A percentile compares a stretch with the other conserved stretches of the same genome.
Evolutionary conservation across 2,329 filamentous ascomycete genomes (phyloP).

Genomic region (Pyrenophora teres): DNA sequence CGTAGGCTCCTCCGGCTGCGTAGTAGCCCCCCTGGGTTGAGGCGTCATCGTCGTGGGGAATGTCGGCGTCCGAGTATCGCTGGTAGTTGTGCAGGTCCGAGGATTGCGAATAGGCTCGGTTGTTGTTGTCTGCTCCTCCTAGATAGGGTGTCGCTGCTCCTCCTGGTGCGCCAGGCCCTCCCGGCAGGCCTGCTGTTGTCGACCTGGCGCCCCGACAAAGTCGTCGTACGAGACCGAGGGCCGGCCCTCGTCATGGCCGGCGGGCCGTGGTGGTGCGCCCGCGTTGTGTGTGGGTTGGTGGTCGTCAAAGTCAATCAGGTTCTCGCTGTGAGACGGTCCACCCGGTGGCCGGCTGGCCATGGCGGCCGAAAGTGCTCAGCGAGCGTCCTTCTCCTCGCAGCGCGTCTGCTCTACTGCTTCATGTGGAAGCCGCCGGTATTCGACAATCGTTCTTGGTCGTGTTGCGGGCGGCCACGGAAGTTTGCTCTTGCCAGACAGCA

Average conservation of each 20-base stretch:
- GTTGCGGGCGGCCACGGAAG: constrained; percentile 18
- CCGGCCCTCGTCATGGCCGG: constrained; percentile 77
- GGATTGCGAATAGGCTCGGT: constrained; percentile 68
- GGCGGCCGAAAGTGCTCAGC: constrained; percentile 33
- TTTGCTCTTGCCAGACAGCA: constrained; percentile 6
- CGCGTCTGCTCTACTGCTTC: constrained; percentile 26
- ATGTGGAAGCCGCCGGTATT: constrained; percentile 23
- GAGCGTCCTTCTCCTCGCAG: constrained; percentile 28
- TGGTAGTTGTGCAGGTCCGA: constrained; percentile 87
- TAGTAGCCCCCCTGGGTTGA: constrained; percentile 76
- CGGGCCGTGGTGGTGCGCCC: constrained; percentile 76
- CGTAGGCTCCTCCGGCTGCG: constrained; percentile 65
- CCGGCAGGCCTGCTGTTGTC: constrained; percentile 47
- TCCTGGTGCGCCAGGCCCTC: constrained; percentile 50
- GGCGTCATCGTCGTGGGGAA: constrained; percentile 76
- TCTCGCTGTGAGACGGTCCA: constrained; percentile 54
- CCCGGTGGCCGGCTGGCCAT: constrained; percentile 62
- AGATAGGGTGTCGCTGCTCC: constrained; percentile 43
- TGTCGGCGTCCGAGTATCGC: constrained; percentile 87
- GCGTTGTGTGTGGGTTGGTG: constrained; percentile 72
- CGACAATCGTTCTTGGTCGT: neutral
- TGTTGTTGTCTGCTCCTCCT: constrained; percentile 38
- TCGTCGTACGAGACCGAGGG: constrained; percentile 94
- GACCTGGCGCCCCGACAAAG: constrained; percentile 75
- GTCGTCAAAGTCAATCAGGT: constrained; percentile 76